Base-by-base conservation (phyloP, 1,139 yeast species). In the Scheffersomyces titani region DNA sequence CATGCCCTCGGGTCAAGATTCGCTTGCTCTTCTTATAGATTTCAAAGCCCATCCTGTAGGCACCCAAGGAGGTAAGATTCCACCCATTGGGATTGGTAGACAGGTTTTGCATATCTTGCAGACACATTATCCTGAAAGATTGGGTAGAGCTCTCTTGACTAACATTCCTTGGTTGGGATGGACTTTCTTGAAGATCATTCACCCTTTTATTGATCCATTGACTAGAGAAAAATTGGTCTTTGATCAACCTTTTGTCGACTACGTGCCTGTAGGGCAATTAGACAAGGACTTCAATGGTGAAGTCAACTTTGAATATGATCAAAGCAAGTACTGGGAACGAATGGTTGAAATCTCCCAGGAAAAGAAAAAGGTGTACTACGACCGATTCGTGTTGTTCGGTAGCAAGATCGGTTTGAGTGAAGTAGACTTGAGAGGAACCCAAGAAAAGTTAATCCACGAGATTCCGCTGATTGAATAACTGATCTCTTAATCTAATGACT, bases 81-180 rank as follows among this genome's bases (percentile, higher is more conserved):
- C 99, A 3, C 92, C 97, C 1, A 80, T 94, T 46, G 83, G 89
- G 47, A 88, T 84, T 20, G 92, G 92, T 22, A 86, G 91, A 61
- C 96, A 91, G 70, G 97, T 92, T 48, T 77, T 93, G 60, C 90
- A 88, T 70, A 91, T 92, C 64, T 78, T 93, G 64, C 98, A 94
- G 75, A 92, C 96, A 19, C 98, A 94, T 71, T 94, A 94, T 70
- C 98, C 98, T 1, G 99, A 94, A 72, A 83, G 98, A 66, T 80
- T 94, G 62, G 99, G 99, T 24, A 87, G 87, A 68, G 98, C 98
- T 0, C 78, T 93, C 54, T 81, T 94, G 61, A 91, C 97, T 50
- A 93, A 94, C 70, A 91, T 94, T 61, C 98, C 98, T 13, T 90
- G 96, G 88, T 75, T 92, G 54, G 98, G 93, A 1, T 88, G 96